phyloP scores from a whole-genome alignment of 371 early-diverging fungal genomes.

The Coemansia sp. region DNA sequence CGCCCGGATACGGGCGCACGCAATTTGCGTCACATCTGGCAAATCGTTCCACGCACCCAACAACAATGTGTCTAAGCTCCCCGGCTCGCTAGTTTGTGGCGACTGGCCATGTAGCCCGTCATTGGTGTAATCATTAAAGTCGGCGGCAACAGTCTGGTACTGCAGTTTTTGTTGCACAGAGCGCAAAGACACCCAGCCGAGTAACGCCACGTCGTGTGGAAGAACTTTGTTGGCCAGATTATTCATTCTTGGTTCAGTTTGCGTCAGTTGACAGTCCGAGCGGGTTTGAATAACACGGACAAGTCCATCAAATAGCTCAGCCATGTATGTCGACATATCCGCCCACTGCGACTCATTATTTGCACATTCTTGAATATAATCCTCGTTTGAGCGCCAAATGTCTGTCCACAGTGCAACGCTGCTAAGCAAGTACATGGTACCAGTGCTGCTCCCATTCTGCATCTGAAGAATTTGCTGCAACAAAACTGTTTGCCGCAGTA shows the following conservation, averaged over 20 bases:
- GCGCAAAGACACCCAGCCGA: conserved; percentile 39
- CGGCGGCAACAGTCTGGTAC: conserved; percentile 6
- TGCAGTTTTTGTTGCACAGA: conserved; percentile 14
- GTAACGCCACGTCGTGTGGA: conserved; percentile 33
- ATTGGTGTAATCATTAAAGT: neutral
- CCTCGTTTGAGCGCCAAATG: conserved; percentile 32
- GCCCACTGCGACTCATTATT: neutral
- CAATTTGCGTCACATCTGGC: conserved; percentile 6
- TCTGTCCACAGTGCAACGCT: conserved; percentile 40
- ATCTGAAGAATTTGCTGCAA: conserved; percentile 18
- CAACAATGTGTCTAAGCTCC: neutral
- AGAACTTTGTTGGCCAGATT: conserved; percentile 16
- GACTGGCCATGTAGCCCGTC: neutral
- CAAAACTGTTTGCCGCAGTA: conserved; percentile 24
- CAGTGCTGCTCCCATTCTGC: neutral
- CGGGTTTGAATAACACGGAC: conserved; percentile 2
- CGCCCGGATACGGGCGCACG: conserved; percentile 16
- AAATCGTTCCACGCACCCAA: conserved; percentile 7
- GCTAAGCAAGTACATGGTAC: conserved; percentile 15
- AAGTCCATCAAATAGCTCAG: conserved; percentile 13
- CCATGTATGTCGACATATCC: neutral
- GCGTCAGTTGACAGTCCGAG: neutral
- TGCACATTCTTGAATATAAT: neutral
- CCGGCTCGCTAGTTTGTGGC: too few relatives aligned
- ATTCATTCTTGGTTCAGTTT: neutral